phyloP scores from a whole-genome alignment of 345 rosid species.

The Erysimum cheiranthoides region DNA sequence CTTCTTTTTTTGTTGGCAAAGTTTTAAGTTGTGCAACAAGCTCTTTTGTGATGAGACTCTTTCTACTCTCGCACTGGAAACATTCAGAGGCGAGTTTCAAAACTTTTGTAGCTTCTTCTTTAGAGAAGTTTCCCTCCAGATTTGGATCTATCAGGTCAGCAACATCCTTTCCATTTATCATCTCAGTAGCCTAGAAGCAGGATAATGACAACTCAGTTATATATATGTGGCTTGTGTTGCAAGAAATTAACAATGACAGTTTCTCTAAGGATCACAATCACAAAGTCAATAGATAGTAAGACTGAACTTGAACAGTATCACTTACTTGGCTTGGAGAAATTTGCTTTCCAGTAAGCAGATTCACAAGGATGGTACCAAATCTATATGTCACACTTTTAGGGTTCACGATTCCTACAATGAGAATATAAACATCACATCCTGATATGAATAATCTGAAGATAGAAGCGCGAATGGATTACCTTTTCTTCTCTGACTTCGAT shows the following conservation, averaged over 20 bases:
- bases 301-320: neutral
- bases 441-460: neutral
- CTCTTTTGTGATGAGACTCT: neutral
- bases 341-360: conserved; percentile 73
- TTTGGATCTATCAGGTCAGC: conserved; percentile 79
- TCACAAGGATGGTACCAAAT: conserved; percentile 72
- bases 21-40: conserved; percentile 62
- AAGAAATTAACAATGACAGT: conserved; percentile 1
- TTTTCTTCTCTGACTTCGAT: conserved; percentile 53
- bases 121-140: conserved; percentile 75
- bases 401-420: conserved; percentile 65
- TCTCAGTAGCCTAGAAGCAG: conserved; percentile 74
- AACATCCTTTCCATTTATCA: conserved; percentile 75
- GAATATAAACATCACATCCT: conserved; percentile 15
- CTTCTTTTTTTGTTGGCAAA: neutral
- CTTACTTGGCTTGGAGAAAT: conserved; percentile 84
- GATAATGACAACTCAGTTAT: neutral
- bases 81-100: conserved; percentile 81
- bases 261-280: neutral
- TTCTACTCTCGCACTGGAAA: conserved; percentile 20
- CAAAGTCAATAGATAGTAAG: neutral
- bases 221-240: neutral
- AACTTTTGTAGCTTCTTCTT: conserved; percentile 75
- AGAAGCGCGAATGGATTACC: conserved; percentile 50
- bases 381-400: conserved; percentile 75